Conservation (phyloP, 129 eudicot species). For the Calendula officinalis region DNA sequence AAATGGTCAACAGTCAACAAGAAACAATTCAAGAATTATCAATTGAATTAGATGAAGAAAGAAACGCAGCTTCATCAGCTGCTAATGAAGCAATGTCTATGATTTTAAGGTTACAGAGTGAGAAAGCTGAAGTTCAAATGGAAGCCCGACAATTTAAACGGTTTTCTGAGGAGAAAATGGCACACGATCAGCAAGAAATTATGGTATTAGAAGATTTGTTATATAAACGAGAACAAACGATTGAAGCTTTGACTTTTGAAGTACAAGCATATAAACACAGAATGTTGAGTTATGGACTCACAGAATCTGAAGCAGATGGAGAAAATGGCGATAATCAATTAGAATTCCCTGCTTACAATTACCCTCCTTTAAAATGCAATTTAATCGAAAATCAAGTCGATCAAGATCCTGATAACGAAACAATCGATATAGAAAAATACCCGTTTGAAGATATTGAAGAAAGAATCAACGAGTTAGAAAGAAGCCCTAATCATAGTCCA, state of each 20-base stretch:
- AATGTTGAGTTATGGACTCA: slow-evolving; percentile 85
- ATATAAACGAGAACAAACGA: slow-evolving; percentile 74
- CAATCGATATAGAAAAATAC: slow-evolving; percentile 65
- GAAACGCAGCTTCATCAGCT: slow-evolving; percentile 87
- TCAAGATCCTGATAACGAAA: slow-evolving; percentile 47
- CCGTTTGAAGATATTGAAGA: slow-evolving; percentile 73
- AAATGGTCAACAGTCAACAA: slow-evolving; percentile 76
- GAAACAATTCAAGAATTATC: slow-evolving; percentile 61
- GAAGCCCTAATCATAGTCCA: slow-evolving; percentile 50
- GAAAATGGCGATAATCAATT: slow-evolving; percentile 30
- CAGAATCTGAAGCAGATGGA: slow-evolving; percentile 77
- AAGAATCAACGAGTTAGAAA: slow-evolving; percentile 72
- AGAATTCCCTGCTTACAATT: slow-evolving; percentile 53
- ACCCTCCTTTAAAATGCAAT: slow-evolving; percentile 73
- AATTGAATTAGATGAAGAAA: slow-evolving; percentile 83
- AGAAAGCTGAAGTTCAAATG: slow-evolving; percentile 90
- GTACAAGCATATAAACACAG: slow-evolving; percentile 75
- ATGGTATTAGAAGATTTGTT: slow-evolving; percentile 66
- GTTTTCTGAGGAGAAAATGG: slow-evolving; percentile 86
- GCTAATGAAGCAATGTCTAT: slow-evolving; percentile 96
- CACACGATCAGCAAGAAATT: slow-evolving; percentile 78
- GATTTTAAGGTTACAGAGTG: slow-evolving; percentile 92
- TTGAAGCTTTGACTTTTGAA: slow-evolving; percentile 74
- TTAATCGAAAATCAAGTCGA: slow-evolving; percentile 54
- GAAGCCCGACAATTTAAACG: slow-evolving; percentile 83